phyloP scores from a whole-genome alignment of 208 protist species.

The Wallacemonas sp. region DNA sequence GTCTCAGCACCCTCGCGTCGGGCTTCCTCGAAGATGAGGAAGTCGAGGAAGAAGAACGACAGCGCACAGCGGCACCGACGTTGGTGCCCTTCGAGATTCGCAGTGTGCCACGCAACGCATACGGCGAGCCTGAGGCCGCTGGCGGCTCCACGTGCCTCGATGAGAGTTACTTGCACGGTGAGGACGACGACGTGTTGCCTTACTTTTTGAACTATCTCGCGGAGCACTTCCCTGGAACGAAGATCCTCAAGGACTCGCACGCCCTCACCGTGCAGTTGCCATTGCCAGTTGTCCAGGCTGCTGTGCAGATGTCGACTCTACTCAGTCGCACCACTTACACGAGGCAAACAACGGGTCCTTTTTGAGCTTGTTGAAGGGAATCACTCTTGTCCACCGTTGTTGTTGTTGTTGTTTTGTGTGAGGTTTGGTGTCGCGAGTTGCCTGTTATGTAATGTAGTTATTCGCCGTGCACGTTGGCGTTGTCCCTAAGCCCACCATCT shows the following conservation, averaged over 20 bases:
- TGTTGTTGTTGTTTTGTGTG: too few species aligned
- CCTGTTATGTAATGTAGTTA: too few species aligned
- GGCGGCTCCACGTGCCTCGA: background rate
- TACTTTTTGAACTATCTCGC: conserved; percentile 72
- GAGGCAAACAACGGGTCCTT: conserved; percentile 47
- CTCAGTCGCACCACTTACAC: conserved; percentile 61
- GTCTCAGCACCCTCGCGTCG: conserved; percentile 7
- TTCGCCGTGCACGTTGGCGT: too few species aligned
- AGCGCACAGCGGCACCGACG: background rate
- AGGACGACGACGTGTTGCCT: conserved; percentile 51
- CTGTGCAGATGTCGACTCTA: conserved; percentile 54
- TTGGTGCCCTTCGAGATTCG: conserved; percentile 67
- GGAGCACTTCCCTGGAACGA: conserved; percentile 62
- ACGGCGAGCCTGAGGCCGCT: background rate
- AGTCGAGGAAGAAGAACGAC: background rate
- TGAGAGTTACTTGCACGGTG: conserved; percentile 2
- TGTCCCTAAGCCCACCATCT: too few species aligned
- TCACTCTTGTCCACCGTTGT: too few species aligned
- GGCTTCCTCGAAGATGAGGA: conserved; percentile 3
- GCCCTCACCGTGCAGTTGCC: conserved; percentile 67
- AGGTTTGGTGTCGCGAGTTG: too few species aligned
- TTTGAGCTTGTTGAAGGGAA: too few species aligned
- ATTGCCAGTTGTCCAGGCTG: conserved; percentile 51
- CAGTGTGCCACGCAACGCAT: conserved; percentile 24
- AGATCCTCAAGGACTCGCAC: conserved; percentile 54